Conservation (phyloP, 257 asterid species). For the Cynanchum wilfordii region DNA sequence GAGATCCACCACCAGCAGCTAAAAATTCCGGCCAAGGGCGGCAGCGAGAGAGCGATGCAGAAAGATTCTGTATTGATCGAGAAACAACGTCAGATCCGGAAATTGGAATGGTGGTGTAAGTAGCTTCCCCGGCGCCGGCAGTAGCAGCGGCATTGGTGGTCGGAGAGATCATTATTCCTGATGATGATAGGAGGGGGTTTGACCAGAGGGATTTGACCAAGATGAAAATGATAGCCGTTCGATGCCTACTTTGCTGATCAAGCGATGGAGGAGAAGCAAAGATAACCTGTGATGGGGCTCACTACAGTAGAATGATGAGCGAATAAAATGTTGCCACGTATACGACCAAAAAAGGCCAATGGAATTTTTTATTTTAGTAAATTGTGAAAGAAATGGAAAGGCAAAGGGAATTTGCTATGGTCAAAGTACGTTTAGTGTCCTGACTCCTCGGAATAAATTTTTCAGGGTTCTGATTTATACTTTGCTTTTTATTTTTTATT, state of each 20-base stretch:
- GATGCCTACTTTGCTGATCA: not conserved
- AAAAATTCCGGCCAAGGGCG: constrained; percentile 80
- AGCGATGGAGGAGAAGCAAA: not conserved
- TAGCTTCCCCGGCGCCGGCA: constrained; percentile 24
- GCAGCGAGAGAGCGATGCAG: constrained; percentile 47
- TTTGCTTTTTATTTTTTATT: not conserved
- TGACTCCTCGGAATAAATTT: not conserved
- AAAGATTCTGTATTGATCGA: constrained; percentile 63
- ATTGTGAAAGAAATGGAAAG: not conserved
- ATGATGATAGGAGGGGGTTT: not conserved
- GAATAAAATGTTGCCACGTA: not conserved
- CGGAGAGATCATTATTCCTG: constrained; percentile 39
- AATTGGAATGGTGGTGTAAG: constrained; percentile 74
- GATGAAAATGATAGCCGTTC: not conserved
- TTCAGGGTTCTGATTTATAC: not conserved
- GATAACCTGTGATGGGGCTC: not conserved
- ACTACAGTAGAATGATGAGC: not conserved
- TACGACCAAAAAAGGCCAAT: not conserved
- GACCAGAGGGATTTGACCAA: not conserved
- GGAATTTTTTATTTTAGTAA: not conserved
- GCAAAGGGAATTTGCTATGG: too few species aligned
- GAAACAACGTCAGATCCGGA: constrained; percentile 48
- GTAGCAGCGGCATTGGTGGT: not conserved
- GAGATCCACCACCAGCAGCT: constrained; percentile 27
- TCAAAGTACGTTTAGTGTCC: not conserved